Evolutionary conservation across 2,329 filamentous ascomycete species (phyloP).

Genomic region (Didymellaceae sp.): DNA sequence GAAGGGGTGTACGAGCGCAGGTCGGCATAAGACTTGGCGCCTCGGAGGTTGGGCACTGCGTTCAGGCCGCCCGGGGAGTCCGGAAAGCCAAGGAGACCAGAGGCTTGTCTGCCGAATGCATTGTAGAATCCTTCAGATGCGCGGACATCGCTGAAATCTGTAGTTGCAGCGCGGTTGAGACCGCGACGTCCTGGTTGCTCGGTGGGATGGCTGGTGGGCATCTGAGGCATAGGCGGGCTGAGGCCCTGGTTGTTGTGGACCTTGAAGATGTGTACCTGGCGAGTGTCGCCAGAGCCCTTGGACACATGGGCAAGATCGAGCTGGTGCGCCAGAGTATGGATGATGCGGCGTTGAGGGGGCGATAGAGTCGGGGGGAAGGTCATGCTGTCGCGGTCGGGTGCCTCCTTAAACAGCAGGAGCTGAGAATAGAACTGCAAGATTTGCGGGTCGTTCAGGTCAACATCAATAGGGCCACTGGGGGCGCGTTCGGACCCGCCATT

Average conservation of each 20-base stretch:
- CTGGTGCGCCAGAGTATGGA: slow-evolving; percentile 93
- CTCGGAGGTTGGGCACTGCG: slow-evolving; percentile 79
- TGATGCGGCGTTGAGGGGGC: slow-evolving; percentile 83
- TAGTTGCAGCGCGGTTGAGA: slow-evolving; percentile 92
- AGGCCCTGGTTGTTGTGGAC: slow-evolving; percentile 64
- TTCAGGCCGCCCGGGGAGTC: slow-evolving; percentile 73
- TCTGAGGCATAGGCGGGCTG: slow-evolving; percentile 66
- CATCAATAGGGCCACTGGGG: slow-evolving; percentile 58
- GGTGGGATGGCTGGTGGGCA: slow-evolving; percentile 67
- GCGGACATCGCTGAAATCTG: slow-evolving; percentile 87
- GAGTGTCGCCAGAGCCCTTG: slow-evolving; percentile 83
- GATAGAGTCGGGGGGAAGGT: slow-evolving; percentile 83
- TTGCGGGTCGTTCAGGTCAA: slow-evolving; percentile 90
- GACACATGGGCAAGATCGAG: slow-evolving; percentile 92
- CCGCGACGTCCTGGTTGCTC: slow-evolving; percentile 78
- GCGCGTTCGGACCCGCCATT: slow-evolving; percentile 13
- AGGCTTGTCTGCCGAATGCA: slow-evolving; percentile 78
- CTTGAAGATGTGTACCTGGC: slow-evolving; percentile 90
- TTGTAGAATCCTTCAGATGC: slow-evolving; percentile 77
- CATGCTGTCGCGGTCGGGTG: slow-evolving; percentile 76
- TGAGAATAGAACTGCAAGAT: slow-evolving; percentile 90
- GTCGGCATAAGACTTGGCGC: slow-evolving; percentile 96
- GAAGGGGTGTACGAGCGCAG: slow-evolving; percentile 94
- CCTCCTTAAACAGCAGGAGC: slow-evolving; percentile 85
- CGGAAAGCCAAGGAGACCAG: slow-evolving; percentile 79